Evolutionary conservation across 192 early-diverging fungal species (phyloP).

Genomic region (Haplosporangium gracile): DNA sequence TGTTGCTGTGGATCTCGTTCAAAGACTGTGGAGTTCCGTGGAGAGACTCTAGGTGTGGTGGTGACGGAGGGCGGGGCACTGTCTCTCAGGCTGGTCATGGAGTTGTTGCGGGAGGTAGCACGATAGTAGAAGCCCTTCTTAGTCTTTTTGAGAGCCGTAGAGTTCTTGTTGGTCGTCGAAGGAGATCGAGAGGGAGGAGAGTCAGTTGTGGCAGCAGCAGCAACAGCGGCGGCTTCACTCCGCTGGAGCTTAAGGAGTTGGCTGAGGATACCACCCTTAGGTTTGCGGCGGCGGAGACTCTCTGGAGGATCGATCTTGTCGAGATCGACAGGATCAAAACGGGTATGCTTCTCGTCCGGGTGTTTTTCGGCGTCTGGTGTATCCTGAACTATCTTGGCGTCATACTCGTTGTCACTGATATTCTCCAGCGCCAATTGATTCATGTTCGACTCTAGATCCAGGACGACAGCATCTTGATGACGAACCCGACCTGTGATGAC

Average conservation of each 20-base stretch:
- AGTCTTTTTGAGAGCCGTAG: conserved; percentile 2
- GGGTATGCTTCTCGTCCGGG: not conserved
- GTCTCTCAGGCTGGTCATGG: conserved; percentile 17
- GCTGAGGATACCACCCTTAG: conserved; percentile 49
- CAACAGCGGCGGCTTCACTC: conserved; percentile 20
- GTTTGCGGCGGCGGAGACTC: conserved; percentile 20
- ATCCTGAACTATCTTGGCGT: not conserved
- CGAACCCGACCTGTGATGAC: conserved; percentile 13
- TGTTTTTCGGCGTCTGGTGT: not conserved
- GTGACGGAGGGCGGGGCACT: conserved; percentile 13
- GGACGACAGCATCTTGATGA: not conserved
- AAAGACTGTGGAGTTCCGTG: conserved; percentile 31
- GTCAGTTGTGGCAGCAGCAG: not conserved
- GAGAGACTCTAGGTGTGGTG: conserved; percentile 33
- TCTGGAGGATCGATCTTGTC: not conserved
- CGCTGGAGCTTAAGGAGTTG: conserved; percentile 47
- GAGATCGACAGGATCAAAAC: not conserved
- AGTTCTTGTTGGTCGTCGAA: not conserved
- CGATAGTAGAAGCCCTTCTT: conserved; percentile 43
- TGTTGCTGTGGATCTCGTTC: conserved; percentile 1
- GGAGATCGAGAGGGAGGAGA: not conserved
- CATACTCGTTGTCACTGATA: not conserved
- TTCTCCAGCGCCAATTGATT: not conserved
- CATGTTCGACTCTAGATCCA: conserved; percentile 15
- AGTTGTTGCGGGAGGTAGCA: conserved; percentile 33